phyloP scores from a whole-genome alignment of 2,329 filamentous ascomycete species.

The Aciculosporium take region DNA sequence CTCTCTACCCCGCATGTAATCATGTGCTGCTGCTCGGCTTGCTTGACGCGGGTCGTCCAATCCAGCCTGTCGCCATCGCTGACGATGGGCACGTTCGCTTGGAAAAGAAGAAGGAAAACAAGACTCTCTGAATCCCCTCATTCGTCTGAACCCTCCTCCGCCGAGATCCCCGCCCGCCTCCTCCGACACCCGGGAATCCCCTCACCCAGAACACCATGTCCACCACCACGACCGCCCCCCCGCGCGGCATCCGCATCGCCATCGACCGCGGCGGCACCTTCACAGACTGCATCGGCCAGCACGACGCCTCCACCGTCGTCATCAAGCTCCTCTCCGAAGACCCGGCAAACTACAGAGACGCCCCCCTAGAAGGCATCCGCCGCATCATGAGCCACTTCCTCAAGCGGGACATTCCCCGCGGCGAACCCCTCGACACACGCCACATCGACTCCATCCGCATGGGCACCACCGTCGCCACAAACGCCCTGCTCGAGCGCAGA shows the following conservation, averaged over 20 bases:
- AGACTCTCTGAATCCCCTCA: too few relatives aligned
- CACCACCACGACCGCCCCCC: neutral
- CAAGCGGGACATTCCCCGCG: slow-evolving; percentile 18
- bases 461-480: slow-evolving; percentile 71
- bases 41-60: too few relatives aligned
- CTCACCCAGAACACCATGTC: neutral
- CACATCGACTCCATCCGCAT: slow-evolving; percentile 54
- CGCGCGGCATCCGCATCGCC: slow-evolving; percentile 34
- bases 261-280: slow-evolving; percentile 38
- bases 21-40: too few relatives aligned
- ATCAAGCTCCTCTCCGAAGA: slow-evolving; percentile 62
- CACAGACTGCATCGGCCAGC: slow-evolving; percentile 54
- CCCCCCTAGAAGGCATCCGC: slow-evolving; percentile 59
- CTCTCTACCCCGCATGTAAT: too few relatives aligned
- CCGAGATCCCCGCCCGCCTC: neutral
- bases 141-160: neutral
- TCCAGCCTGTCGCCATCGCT: too few relatives aligned
- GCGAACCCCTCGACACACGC: slow-evolving; percentile 19
- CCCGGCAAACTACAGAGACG: slow-evolving; percentile 58
- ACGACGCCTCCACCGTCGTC: slow-evolving; percentile 50
- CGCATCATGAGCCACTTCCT: slow-evolving; percentile 23
- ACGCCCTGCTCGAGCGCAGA: slow-evolving; percentile 61
- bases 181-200: too few relatives aligned
- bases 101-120: too few relatives aligned
- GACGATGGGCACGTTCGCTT: too few relatives aligned